Percentiles rank a stretch among this genome's conserved stretches.
Evolutionary conservation across 495 filamentous ascomycete species (phyloP).

Genomic region (Apodospora peruviana): DNA sequence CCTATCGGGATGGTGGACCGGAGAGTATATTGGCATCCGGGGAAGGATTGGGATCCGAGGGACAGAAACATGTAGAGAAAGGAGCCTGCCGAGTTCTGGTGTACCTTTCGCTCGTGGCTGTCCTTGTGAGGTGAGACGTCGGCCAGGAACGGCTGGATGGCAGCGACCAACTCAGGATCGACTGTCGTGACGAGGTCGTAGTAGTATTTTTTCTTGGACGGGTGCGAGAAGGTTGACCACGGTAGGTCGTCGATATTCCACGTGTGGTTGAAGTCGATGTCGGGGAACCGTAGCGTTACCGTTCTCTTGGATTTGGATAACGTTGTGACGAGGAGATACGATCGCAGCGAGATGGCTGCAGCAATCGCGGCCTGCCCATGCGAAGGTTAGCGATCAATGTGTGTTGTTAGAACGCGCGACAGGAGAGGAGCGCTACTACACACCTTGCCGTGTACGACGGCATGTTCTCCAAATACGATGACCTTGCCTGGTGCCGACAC

Average conservation of each 20-base stretch:
- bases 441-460: slow-evolving; percentile 91
- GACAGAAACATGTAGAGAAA: slow-evolving; percentile 94
- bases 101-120: slow-evolving; percentile 66
- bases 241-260: slow-evolving; percentile 90
- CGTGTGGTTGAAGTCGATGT: slow-evolving; percentile 77
- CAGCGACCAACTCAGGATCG: slow-evolving; percentile 71
- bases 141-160: slow-evolving; percentile 69
- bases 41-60: slow-evolving; percentile 69
- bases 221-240: slow-evolving; percentile 72
- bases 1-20: slow-evolving; percentile 92
- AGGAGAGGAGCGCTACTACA: slow-evolving; percentile 2
- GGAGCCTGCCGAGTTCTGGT: slow-evolving; percentile 68
- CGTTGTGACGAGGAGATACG: slow-evolving; percentile 89
- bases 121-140: slow-evolving; percentile 59
- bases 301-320: slow-evolving; percentile 80
- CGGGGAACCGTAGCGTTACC: slow-evolving; percentile 79
- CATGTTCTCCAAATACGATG: slow-evolving; percentile 95
- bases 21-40: slow-evolving; percentile 80
- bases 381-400: background rate
- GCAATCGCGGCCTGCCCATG: slow-evolving; percentile 74
- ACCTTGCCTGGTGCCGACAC: slow-evolving; percentile 96
- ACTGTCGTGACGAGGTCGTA: slow-evolving; percentile 81
- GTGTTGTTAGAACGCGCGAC: too few relatives aligned
- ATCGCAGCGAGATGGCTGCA: slow-evolving; percentile 87
- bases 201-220: slow-evolving; percentile 86